Base-by-base conservation (phyloP, 2,329 filamentous ascomycete species). In the Trichoderma harzianum region DNA sequence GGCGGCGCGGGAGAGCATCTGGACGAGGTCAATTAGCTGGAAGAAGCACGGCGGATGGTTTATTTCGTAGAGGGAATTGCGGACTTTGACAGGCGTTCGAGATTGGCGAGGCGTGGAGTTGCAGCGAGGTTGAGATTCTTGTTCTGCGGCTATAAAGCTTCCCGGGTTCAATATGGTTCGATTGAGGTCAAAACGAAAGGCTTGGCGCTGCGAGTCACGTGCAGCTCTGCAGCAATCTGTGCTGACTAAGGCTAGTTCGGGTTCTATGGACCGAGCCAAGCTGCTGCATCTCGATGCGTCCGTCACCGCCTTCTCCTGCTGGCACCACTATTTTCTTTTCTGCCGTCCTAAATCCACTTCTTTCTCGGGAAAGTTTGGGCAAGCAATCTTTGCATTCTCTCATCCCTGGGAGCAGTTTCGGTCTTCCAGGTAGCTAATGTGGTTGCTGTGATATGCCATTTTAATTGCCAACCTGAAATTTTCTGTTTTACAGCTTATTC, bases 1-100 rank as follows among this genome's bases (percentile, higher is more conserved):
- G 79, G 85, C 87, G 84, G 90, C 88, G 82, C 92, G 91, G 85
- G 93, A 89, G 84, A 96, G 87, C 94, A 97, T 97, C 93, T 97
- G 80, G 69, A 69, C 63, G 57, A 16, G 39, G 76, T 83, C 81
- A 87, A 85, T 86, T 82, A 83, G 83, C 77, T 76, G 26, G 70
- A 65, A 60, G n/a, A 47, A 51, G 24, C 74, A 68, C 58, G 10
- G 47, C 47, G 24, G 14, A 53, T 14, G 18, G 18, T n/a, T n/a
- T 10, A 1, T 8, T 18, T 36, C 3, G 24, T 51, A 43, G 10
- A 4, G 53, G 47, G 63, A 65, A 55, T 8, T 73, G 70, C 74
- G 21, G 63, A 78, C 78, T 74, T 79, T 79, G 78, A 72, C 67
- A 71, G 73, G 39, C 18, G 67, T 70, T 70, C 34, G 66, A 43